Base-by-base conservation (phyloP, 805 yeast species). In the Cyberlindnera veronae region DNA sequence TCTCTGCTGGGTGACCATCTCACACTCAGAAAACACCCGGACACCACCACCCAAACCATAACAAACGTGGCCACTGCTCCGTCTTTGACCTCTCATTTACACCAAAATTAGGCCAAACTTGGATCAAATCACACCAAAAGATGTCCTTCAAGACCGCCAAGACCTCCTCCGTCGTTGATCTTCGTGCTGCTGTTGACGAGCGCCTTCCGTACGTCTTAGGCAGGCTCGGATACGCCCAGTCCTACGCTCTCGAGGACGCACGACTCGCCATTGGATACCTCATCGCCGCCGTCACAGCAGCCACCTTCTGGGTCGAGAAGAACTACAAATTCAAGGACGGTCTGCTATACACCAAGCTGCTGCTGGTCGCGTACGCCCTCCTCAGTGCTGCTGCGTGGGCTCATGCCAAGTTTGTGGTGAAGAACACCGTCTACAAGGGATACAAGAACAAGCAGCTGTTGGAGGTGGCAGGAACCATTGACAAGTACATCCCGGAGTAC, bases 241-340 rank as follows among this genome's bases (percentile, higher is more conserved):
- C 70, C 10, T 69, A 70, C 44, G 42, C 48, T 7, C 48, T 72
- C 11, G 55, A 48, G 20, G 84, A 78, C 54, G 53, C 66, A 14
- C 76, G 72, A 53, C 57, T 77, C 33, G 72, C 67, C 6, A 58
- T 78, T 37, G 83, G 83, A 2, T 68, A 71, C 42, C 46, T 67
- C 15, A 71, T 76, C 22, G 81, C 72, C 7, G 55, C 61, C 2
- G 58, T 75, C 14, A 77, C 81, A 9, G 83, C 66, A 4, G 51
- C 58, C 3, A 68, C 79, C 36, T 78, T 67, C 51, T 55, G 62
- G 16, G 48, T 74, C 30, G 84, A 78, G 48, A 77, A 76, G 59
- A 72, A 74, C 44, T 54, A 62, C 32, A 44, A 54, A 4, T 77
- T 72, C 46, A 51, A 64, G 9, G 73, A 77, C 4, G 62, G 70